These are phyloP conservation scores for Psilocybe tampanensis DNA, from an alignment of 768 basidiomycete species.

Conservation along the genomic window DNA sequence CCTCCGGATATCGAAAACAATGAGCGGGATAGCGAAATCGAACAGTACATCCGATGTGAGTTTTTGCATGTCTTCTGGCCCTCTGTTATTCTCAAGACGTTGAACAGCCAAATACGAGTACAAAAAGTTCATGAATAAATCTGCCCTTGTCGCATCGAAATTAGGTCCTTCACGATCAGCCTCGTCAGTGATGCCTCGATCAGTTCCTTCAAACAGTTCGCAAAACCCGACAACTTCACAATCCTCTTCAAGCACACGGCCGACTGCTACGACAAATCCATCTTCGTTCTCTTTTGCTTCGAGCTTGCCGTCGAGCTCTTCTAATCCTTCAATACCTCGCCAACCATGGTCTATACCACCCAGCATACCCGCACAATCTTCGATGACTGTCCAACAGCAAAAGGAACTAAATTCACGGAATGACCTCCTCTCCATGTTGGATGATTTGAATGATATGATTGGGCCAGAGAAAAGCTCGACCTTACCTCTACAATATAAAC, in stretches of 20 bases:
- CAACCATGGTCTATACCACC: neutral
- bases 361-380: neutral
- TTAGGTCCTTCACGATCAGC: constrained; percentile 46
- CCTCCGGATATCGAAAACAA: constrained; percentile 78
- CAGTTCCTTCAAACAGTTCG: constrained; percentile 13
- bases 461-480: constrained; percentile 46
- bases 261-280: constrained; percentile 2
- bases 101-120: constrained; percentile 74
- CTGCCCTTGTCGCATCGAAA: constrained; percentile 47
- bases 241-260: constrained; percentile 2
- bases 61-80: neutral
- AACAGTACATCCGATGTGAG: constrained; percentile 86
- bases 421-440: constrained; percentile 49
- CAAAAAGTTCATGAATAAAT: constrained; percentile 62
- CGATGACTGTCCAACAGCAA: constrained; percentile 23
- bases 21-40: constrained; percentile 87
- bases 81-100: neutral
- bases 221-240: neutral
- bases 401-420: constrained; percentile 15
- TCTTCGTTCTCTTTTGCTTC: constrained; percentile 4
- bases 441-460: constrained; percentile 56
- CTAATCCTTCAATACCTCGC: constrained; percentile 11
- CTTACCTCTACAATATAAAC: constrained; percentile 50
- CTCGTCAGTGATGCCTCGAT: constrained; percentile 25
- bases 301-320: constrained; percentile 11